phyloP scores from a whole-genome alignment of 176 grass and related monocot genomes.

The Oryza brachyantha region DNA sequence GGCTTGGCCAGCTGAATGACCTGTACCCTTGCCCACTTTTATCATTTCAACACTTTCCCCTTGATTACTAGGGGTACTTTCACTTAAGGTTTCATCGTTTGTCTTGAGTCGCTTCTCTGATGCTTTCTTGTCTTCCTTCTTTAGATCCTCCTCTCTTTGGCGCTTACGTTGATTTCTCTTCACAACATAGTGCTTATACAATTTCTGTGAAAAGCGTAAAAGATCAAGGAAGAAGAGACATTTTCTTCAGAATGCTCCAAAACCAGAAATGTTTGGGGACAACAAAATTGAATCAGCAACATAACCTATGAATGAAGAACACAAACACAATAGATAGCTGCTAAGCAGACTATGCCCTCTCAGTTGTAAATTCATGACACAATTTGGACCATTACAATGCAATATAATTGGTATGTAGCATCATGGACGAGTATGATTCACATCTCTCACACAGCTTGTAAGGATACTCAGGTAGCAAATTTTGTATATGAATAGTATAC shows the following conservation, averaged over 20 bases:
- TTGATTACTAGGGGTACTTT: conserved; percentile 32
- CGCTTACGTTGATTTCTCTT: conserved; percentile 82
- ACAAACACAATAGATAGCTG: neutral
- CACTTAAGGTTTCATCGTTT: conserved; percentile 38
- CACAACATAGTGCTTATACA: conserved; percentile 46
- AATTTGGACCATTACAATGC: conserved; percentile 13
- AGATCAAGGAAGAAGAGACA: neutral
- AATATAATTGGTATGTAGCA: neutral
- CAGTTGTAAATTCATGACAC: neutral
- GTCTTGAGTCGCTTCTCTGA: conserved; percentile 57
- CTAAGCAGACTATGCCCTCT: neutral
- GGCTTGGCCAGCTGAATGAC: conserved; percentile 23
- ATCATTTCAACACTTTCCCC: conserved; percentile 34
- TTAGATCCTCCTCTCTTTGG: conserved; percentile 81
- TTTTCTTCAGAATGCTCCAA: neutral
- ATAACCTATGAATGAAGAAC: neutral
- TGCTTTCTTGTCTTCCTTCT: conserved; percentile 61
- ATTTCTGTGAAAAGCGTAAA: conserved; percentile 48
- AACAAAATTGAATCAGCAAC: neutral
- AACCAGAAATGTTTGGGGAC: neutral
- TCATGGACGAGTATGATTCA: neutral
- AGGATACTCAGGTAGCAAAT: neutral
- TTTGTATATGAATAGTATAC: neutral
- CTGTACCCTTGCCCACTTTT: conserved; percentile 30
- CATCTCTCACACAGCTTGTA: neutral